phyloP scores from a whole-genome alignment of 2,329 filamentous ascomycete genomes.

The Aspergillus pseudotamarii region DNA sequence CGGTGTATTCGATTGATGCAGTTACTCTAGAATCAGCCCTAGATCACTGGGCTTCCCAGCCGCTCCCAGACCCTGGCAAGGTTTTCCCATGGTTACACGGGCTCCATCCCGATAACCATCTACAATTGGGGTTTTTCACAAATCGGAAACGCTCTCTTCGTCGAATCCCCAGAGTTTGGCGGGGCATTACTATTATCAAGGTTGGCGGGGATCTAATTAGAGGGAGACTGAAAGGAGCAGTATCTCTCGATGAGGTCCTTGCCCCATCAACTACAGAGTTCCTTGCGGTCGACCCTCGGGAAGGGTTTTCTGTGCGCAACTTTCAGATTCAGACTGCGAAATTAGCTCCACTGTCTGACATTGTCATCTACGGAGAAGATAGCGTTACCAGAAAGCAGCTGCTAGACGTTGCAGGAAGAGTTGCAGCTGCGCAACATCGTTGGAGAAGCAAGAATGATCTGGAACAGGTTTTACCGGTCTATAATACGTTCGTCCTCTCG shows the following conservation, averaged over 20 bases:
- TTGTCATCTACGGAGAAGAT: conserved; percentile 86
- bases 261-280: conserved; percentile 64
- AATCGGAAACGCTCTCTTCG: conserved; percentile 72
- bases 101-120: conserved; percentile 81
- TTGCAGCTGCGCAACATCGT: conserved; percentile 74
- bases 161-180: conserved; percentile 73
- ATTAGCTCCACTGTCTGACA: conserved; percentile 82
- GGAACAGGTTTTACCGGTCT: conserved; percentile 61
- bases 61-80: conserved; percentile 78
- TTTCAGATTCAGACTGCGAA: conserved; percentile 97
- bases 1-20: conserved; percentile 73
- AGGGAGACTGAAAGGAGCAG: conserved; percentile 82
- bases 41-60: conserved; percentile 74
- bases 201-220: conserved; percentile 76
- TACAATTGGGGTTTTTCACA: conserved; percentile 88
- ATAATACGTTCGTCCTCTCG: conserved; percentile 81
- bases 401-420: conserved; percentile 62
- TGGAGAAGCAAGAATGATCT: conserved; percentile 70
- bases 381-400: conserved; percentile 64
- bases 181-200: conserved; percentile 84
- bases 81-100: conserved; percentile 98
- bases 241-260: conserved; percentile 79
- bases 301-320: conserved; percentile 94
- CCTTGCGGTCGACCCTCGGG: conserved; percentile 78
- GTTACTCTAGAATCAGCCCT: conserved; percentile 71